Evolutionary conservation across 495 filamentous ascomycete species (phyloP).

Genomic region (Neurospora intermedia): DNA sequence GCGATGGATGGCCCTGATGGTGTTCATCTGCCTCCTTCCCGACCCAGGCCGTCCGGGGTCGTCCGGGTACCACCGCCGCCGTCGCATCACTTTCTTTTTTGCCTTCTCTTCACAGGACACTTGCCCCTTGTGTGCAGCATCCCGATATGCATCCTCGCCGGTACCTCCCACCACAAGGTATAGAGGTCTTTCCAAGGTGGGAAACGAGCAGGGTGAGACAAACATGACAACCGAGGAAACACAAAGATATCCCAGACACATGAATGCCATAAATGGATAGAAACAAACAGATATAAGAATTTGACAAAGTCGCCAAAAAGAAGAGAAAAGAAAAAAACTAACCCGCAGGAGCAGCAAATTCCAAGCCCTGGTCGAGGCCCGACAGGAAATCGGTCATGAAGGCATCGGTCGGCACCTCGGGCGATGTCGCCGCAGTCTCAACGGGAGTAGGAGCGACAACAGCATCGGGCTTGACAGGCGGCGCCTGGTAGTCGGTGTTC

Average conservation of each 20-base stretch:
- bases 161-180: neutral
- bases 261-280: no score
- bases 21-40: neutral
- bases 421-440: conserved; percentile 8
- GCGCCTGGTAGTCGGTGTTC: conserved; percentile 29
- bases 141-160: neutral
- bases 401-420: conserved; percentile 24
- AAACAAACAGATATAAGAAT: neutral
- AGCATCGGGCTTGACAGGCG: conserved; percentile 23
- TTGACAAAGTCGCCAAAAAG: conserved; percentile 3
- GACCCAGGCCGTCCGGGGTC: neutral
- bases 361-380: conserved; percentile 16
- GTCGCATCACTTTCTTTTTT: neutral
- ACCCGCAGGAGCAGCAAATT: neutral
- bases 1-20: neutral
- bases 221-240: neutral
- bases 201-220: neutral
- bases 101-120: neutral
- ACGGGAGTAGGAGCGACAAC: conserved; percentile 17
- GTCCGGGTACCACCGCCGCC: neutral
- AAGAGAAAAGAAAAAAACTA: neutral
- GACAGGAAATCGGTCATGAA: conserved; percentile 29
- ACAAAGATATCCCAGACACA: neutral
- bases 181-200: neutral
- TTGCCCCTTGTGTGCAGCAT: neutral